phyloP scores from a whole-genome alignment of 2,329 filamentous ascomycete genomes.

The Lojkania enalia region DNA sequence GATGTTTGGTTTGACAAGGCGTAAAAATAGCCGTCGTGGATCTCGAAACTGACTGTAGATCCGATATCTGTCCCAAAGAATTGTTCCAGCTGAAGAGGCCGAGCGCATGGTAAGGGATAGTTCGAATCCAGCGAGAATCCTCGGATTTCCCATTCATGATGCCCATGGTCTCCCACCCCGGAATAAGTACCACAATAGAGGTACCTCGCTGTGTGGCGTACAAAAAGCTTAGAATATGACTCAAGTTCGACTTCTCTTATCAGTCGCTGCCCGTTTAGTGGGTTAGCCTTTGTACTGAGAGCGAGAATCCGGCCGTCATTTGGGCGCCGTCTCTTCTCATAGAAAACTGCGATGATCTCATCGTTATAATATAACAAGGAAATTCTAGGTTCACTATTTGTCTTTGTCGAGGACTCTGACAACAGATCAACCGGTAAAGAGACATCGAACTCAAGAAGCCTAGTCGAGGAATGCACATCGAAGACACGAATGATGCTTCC shows the following conservation, averaged over 20 bases:
- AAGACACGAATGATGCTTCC: conserved; percentile 60
- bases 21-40: conserved; percentile 68
- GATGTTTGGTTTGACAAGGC: conserved; percentile 68
- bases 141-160: conserved; percentile 65
- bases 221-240: conserved; percentile 62
- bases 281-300: conserved; percentile 23
- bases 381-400: conserved; percentile 45
- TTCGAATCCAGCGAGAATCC: conserved; percentile 40
- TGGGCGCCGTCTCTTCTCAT: conserved; percentile 13
- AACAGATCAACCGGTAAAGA: conserved; percentile 27
- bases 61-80: conserved; percentile 68
- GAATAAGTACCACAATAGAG: conserved; percentile 70
- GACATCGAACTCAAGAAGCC: conserved; percentile 11
- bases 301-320: conserved; percentile 29
- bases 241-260: conserved; percentile 27
- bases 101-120: conserved; percentile 52
- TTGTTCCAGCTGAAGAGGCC: conserved; percentile 57
- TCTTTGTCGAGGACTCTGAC: conserved; percentile 9
- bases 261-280: conserved; percentile 41
- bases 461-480: conserved; percentile 52
- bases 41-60: conserved; percentile 70
- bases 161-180: conserved; percentile 56
- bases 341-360: conserved; percentile 33
- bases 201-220: conserved; percentile 63
- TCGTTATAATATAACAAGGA: conserved; percentile 41